Evolutionary conservation across 2,329 filamentous ascomycete species (phyloP), one percentile per base, ranked within the genome.

Genomic region (Pleurostoma richardsiae): DNA sequence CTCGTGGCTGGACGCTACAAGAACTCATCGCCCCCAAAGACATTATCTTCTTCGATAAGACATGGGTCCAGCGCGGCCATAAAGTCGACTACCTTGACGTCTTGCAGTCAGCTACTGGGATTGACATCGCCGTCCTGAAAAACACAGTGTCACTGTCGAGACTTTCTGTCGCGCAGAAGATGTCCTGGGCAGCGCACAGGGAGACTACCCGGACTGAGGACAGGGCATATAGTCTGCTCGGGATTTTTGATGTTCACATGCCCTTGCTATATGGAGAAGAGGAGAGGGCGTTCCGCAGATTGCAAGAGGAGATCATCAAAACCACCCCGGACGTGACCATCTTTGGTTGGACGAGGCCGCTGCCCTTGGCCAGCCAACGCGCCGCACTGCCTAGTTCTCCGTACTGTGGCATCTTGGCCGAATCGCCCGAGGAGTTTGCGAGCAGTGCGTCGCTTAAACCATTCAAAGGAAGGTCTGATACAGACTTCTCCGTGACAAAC

Each of bases 1-100:
- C 44, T 1, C 39, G 49, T 29, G 41, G 39, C 10, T 51, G 49
- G 49, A 51, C 49, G 29, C 39, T 51, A 30, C 49, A 51, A 30
- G 49, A 51, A 29, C 30, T 51, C 6, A 39, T 49, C 5, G 47
- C 47, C 10, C 49, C 33, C 29, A 6, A 11, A 40, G 26, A 28
- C 27, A 30, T 49, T 5, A n/a, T 31, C 2, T 47, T 49, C 19
- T 49, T 39, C 39, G 30, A 49, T 27, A 10, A 7, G 41, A 10
- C 41, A 2, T 49, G 48, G 45, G 3, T 8, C 5, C 31, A 30
- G 4, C 47, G 47, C 40, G 45, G 19, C 46, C 36, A 41, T 30
- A 29, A 49, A 46, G 10, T 40, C 19, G n/a, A 38, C 30, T 10
- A 42, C 40, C n/a, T 41, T 40, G 10, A 33, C 10, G 10, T 38